Conservation (phyloP, 495 filamentous ascomycete genomes). For the Lasiosphaeriaceae sp. region DNA sequence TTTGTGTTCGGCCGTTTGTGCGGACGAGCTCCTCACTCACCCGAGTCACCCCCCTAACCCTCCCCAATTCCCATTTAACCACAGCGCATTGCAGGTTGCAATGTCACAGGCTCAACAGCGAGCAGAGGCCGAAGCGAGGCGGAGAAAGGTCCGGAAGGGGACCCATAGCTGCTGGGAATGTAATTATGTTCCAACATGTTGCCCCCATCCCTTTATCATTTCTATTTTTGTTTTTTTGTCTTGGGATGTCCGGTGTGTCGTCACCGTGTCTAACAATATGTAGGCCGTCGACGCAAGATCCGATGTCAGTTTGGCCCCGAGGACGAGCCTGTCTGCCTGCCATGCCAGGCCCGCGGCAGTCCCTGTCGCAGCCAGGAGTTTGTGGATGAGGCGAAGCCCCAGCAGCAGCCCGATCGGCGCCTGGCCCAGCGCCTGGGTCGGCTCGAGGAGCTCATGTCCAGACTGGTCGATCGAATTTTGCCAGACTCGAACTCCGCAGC, state of each 20-base stretch:
- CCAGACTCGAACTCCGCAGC: slow-evolving; percentile 11
- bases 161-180: slow-evolving; percentile 57
- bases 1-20: slow-evolving; percentile 2
- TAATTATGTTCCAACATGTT: slow-evolving; percentile 14
- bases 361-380: slow-evolving; percentile 50
- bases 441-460: slow-evolving; percentile 45
- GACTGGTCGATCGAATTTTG: slow-evolving; percentile 37
- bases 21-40: background rate
- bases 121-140: slow-evolving; percentile 11
- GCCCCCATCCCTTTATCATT: slow-evolving; percentile 2
- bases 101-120: background rate
- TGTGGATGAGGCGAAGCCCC: slow-evolving; percentile 33
- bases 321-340: slow-evolving; percentile 38
- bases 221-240: background rate
- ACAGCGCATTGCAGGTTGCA: no score
- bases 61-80: no score
- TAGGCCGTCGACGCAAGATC: slow-evolving; percentile 46
- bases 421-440: slow-evolving; percentile 43
- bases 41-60: no score
- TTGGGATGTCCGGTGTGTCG: background rate
- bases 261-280: background rate
- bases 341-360: slow-evolving; percentile 44
- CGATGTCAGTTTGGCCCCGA: slow-evolving; percentile 39
- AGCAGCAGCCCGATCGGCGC: slow-evolving; percentile 29
- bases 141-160: slow-evolving; percentile 52